A percentile compares a stretch with the other conserved stretches of the same genome.
Evolutionary conservation across 768 basidiomycete species (phyloP).

Genomic region (Russula earlei): DNA sequence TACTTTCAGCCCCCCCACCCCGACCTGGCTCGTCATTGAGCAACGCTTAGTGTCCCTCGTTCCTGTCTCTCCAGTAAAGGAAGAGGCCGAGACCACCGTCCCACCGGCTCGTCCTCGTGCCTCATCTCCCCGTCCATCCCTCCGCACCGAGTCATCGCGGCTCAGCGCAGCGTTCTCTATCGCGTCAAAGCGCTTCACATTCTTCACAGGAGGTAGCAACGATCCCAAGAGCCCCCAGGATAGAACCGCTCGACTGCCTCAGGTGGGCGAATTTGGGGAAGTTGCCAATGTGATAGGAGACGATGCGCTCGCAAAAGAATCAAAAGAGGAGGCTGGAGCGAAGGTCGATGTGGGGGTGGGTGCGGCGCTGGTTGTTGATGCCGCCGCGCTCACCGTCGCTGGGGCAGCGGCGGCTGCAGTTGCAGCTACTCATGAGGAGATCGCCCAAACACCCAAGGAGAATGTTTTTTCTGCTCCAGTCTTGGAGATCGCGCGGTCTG

Average conservation of each 20-base stretch:
- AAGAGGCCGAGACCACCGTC: neutral
- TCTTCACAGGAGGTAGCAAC: slow-evolving; percentile 34
- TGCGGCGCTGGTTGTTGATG: slow-evolving; percentile 11
- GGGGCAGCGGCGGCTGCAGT: neutral
- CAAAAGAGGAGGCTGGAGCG: slow-evolving; percentile 7
- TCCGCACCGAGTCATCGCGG: slow-evolving; percentile 25
- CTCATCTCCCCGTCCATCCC: slow-evolving; percentile 27
- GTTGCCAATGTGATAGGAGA: slow-evolving; percentile 28
- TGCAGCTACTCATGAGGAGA: neutral
- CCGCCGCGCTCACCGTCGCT: slow-evolving; percentile 18
- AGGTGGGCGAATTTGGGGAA: slow-evolving; percentile 66
- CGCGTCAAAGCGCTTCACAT: slow-evolving; percentile 51
- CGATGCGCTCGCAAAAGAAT: slow-evolving; percentile 12
- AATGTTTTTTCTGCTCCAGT: slow-evolving; percentile 17
- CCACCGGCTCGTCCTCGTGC: slow-evolving; percentile 19
- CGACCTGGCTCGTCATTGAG: slow-evolving; percentile 65
- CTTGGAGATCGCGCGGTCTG: too few species aligned
- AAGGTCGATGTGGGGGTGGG: neutral
- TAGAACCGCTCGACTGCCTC: slow-evolving; percentile 28
- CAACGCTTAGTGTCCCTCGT: slow-evolving; percentile 39
- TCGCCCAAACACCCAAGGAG: slow-evolving; percentile 2
- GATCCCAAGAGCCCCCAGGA: slow-evolving; percentile 27
- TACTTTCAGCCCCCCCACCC: slow-evolving; percentile 28
- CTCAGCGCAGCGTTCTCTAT: slow-evolving; percentile 34
- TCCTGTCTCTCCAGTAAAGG: slow-evolving; percentile 11